Conservation (phyloP, 768 basidiomycete species). For the Amanita muscaria region DNA sequence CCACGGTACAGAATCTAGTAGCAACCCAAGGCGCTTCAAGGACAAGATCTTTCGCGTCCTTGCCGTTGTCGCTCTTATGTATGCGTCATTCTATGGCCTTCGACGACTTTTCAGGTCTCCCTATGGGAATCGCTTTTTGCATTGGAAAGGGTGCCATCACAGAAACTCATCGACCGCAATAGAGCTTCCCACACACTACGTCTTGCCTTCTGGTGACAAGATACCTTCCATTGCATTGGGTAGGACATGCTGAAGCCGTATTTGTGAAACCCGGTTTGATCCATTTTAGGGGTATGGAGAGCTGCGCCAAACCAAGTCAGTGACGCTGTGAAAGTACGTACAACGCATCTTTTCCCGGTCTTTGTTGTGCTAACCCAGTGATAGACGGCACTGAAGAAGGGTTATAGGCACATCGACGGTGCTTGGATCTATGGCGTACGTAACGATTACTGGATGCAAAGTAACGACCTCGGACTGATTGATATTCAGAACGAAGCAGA, state of each 20-base stretch:
- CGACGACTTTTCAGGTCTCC: not conserved
- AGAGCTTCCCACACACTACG: conserved; percentile 39
- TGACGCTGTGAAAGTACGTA: conserved; percentile 48
- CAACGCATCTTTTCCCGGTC: not conserved
- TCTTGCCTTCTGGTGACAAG: conserved; percentile 55
- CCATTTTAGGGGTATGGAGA: conserved; percentile 50
- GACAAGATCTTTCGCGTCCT: conserved; percentile 8
- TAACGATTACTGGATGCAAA: not conserved
- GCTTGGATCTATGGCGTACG: conserved; percentile 62
- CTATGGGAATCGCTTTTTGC: conserved; percentile 1
- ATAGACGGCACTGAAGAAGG: conserved; percentile 48
- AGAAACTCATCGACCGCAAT: conserved; percentile 9
- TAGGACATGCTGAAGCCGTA: conserved; percentile 15
- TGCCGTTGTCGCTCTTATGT: conserved; percentile 11
- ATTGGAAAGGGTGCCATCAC: not conserved
- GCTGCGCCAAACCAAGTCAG: conserved; percentile 52
- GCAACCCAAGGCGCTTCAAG: not conserved
- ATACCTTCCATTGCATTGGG: conserved; percentile 64
- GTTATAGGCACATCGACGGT: conserved; percentile 67
- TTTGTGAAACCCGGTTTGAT: not conserved
- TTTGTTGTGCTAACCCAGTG: not conserved
- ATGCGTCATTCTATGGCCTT: conserved; percentile 8
- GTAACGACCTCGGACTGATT: not conserved
- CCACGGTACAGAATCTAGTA: not conserved
- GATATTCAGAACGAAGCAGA: conserved; percentile 55